Conservation (phyloP, 2,329 filamentous ascomycete genomes). For the Nemania sp. region DNA sequence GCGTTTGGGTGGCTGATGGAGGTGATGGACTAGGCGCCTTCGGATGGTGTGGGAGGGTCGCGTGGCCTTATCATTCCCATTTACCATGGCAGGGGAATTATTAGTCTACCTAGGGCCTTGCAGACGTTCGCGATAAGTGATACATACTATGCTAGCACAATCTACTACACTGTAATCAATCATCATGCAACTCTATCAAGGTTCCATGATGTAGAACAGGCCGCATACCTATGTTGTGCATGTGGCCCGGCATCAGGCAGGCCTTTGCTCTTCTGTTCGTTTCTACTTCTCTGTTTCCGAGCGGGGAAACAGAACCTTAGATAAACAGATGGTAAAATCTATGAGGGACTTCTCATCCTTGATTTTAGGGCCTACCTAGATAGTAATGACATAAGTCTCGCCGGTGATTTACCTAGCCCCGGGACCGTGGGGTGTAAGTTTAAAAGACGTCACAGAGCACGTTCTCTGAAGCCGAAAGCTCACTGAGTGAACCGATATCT, state of each 20-base stretch:
- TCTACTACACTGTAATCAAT: slow-evolving; percentile 34
- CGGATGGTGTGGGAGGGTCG: slow-evolving; percentile 22
- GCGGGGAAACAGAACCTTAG: neutral
- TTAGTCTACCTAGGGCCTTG: no score
- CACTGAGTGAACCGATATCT: slow-evolving; percentile 21
- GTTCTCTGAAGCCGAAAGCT: slow-evolving; percentile 23
- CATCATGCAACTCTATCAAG: slow-evolving; percentile 7
- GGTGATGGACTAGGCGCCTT: slow-evolving; percentile 7
- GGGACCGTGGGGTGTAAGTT: slow-evolving; percentile 21
- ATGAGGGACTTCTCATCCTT: neutral
- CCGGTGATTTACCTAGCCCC: slow-evolving; percentile 4
- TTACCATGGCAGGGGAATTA: slow-evolving; percentile 13
- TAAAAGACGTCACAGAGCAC: slow-evolving; percentile 22
- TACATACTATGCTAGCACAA: slow-evolving; percentile 11
- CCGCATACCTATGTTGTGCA: slow-evolving; percentile 15
- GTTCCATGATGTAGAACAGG: slow-evolving; percentile 16
- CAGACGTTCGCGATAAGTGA: slow-evolving; percentile 27
- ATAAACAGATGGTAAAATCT: neutral
- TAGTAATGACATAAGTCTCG: neutral
- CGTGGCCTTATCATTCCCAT: slow-evolving; percentile 32
- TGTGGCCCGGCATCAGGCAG: slow-evolving; percentile 18
- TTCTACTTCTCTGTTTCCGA: neutral
- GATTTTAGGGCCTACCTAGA: neutral
- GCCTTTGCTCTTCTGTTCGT: slow-evolving; percentile 4
- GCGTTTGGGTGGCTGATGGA: slow-evolving; percentile 19